A percentile compares a stretch with the other conserved stretches of the same genome.
These are phyloP conservation scores for Eutypa lata DNA, from an alignment of 2,329 filamentous ascomycete species.

Conservation along the genomic window DNA sequence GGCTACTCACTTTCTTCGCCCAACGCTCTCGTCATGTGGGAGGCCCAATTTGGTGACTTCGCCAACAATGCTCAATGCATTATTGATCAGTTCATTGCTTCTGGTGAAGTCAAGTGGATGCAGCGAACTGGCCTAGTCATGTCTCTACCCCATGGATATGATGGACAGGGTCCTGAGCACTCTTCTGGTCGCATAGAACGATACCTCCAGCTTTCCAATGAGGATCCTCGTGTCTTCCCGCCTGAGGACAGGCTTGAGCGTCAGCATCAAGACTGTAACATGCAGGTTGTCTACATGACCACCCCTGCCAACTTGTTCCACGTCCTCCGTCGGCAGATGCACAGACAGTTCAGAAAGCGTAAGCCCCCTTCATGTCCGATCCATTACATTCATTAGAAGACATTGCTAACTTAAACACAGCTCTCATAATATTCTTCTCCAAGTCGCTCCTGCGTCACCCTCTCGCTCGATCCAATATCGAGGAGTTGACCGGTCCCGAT, in stretches of 20 bases:
- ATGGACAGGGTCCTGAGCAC: constrained; percentile 97
- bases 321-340: constrained; percentile 93
- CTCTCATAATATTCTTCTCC: constrained; percentile 96
- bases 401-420: constrained; percentile 43
- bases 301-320: constrained; percentile 95
- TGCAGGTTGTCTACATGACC: constrained; percentile 98
- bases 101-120: constrained; percentile 97
- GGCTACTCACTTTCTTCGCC: constrained; percentile 97
- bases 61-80: constrained; percentile 99
- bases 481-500: constrained; percentile 79
- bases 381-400: constrained; percentile 1
- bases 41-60: constrained; percentile 99
- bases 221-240: constrained; percentile 93
- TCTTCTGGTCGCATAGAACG: constrained; percentile 96
- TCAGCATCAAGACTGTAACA: constrained; percentile 99
- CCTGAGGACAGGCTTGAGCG: constrained; percentile 83
- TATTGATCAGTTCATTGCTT: constrained; percentile 98
- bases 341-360: constrained; percentile 99
- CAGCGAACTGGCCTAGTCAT: constrained; percentile 95
- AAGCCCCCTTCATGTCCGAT: constrained; percentile 39
- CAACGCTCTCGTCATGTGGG: constrained; percentile 98
- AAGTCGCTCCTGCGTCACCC: constrained; percentile 95
- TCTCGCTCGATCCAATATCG: constrained; percentile 80
- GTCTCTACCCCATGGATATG: constrained; percentile 95
- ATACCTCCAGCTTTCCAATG: constrained; percentile 95